Conservation (phyloP, 2,329 filamentous ascomycete genomes). For the Sporothrix euskadiensis region DNA sequence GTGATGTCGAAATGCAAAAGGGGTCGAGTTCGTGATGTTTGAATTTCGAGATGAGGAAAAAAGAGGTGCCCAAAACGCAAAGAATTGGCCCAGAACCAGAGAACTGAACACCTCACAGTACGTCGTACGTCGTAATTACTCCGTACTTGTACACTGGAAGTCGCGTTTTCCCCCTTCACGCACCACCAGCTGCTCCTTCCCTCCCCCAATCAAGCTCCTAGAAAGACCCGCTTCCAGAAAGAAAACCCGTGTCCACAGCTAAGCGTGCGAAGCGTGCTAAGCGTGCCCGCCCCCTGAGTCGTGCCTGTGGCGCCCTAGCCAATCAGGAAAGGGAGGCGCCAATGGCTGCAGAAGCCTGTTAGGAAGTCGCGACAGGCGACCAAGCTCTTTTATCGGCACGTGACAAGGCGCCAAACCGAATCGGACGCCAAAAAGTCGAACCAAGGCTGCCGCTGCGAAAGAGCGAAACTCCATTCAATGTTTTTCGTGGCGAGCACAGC, state of each 20-base stretch:
- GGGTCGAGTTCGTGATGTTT: constrained; percentile 8
- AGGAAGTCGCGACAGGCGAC: background rate
- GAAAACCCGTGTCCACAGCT: constrained; percentile 29
- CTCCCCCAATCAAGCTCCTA: constrained; percentile 17
- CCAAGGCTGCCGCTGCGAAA: constrained; percentile 9
- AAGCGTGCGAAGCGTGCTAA: background rate
- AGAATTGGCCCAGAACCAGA: background rate
- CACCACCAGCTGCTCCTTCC: constrained; percentile 19
- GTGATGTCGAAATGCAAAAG: background rate
- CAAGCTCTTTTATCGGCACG: constrained; percentile 19
- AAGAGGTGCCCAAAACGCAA: background rate
- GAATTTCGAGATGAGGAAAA: background rate
- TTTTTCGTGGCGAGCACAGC: background rate
- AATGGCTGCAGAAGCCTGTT: background rate
- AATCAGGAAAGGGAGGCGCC: constrained; percentile 15
- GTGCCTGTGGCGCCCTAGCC: constrained; percentile 17
- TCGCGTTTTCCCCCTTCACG: constrained; percentile 22
- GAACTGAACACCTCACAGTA: constrained; percentile 23
- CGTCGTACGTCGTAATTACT: too few relatives aligned
- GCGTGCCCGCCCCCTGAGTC: constrained; percentile 26
- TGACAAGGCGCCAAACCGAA: constrained; percentile 16
- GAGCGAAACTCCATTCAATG: background rate
- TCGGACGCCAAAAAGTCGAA: background rate
- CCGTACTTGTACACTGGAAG: background rate
- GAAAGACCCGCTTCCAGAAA: constrained; percentile 15